phyloP scores from a whole-genome alignment of 441 rosid genomes.

The California macrophylla region DNA sequence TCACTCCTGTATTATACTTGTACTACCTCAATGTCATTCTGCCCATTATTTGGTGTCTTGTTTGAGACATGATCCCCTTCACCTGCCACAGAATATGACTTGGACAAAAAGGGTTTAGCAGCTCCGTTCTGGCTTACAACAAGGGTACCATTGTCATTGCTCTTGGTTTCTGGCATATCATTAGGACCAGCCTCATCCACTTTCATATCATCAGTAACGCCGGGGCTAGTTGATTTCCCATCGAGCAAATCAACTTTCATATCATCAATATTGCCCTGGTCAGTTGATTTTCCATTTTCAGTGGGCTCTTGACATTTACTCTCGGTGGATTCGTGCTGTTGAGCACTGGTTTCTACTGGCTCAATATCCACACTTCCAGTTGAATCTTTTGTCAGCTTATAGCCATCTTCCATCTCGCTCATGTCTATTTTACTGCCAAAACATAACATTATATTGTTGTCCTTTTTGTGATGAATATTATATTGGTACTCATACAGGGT shows the following conservation, averaged over 20 bases:
- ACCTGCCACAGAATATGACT: constrained; percentile 36
- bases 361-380: constrained; percentile 20
- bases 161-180: constrained; percentile 22
- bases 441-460: neutral
- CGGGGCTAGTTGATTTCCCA: constrained; percentile 25
- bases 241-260: constrained; percentile 27
- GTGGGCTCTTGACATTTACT: constrained; percentile 13
- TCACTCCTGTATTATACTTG: neutral
- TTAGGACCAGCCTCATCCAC: constrained; percentile 8
- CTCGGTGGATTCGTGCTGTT: constrained; percentile 24
- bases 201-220: constrained; percentile 26
- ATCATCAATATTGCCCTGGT: constrained; percentile 18
- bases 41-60: neutral
- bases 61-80: constrained; percentile 39
- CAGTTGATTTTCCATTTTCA: constrained; percentile 24
- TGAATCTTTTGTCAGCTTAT: constrained; percentile 17
- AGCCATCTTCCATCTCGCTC: neutral
- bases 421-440: neutral
- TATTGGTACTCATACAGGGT: neutral
- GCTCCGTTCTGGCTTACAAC: constrained; percentile 17
- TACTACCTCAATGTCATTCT: constrained; percentile 53
- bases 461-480: no score
- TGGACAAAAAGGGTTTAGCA: constrained; percentile 25
- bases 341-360: constrained; percentile 27
- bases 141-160: constrained; percentile 12